These are phyloP conservation scores for Candida insectalens DNA, from an alignment of 805 yeast genomes.

Conservation along the genomic window DNA sequence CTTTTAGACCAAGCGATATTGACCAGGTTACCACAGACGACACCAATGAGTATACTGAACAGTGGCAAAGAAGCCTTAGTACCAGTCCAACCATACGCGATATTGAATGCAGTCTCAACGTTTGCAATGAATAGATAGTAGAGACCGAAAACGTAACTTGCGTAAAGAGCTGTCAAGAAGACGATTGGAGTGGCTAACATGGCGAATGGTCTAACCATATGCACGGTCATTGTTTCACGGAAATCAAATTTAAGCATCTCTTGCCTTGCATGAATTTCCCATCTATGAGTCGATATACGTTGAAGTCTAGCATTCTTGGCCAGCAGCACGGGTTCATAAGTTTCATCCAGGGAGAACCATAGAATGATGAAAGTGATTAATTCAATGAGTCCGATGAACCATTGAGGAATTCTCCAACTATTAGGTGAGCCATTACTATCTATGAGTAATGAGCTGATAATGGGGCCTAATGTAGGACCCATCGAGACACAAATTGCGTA, in stretches of 20 bases:
- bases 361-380: conserved; percentile 24
- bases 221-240: conserved; percentile 19
- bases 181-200: conserved; percentile 34
- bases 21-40: conserved; percentile 21
- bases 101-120: conserved; percentile 27
- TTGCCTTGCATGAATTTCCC: conserved; percentile 24
- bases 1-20: conserved; percentile 22
- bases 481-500: conserved; percentile 42
- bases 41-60: conserved; percentile 29
- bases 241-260: conserved; percentile 12
- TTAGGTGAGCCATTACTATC: conserved; percentile 27
- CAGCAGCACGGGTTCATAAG: conserved; percentile 29
- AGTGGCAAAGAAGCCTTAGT: conserved; percentile 26
- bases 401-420: conserved; percentile 53
- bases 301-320: conserved; percentile 16
- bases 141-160: conserved; percentile 40
- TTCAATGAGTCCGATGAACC: conserved; percentile 36
- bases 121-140: conserved; percentile 37
- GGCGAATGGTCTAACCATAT: conserved; percentile 27
- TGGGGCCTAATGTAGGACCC: conserved; percentile 68
- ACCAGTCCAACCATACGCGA: conserved; percentile 22
- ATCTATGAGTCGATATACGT: conserved; percentile 19
- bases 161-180: conserved; percentile 32
- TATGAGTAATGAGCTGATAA: conserved; percentile 37
- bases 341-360: conserved; percentile 26